A percentile compares a stretch with the other conserved stretches of the same genome.
Evolutionary conservation across 1,284 basidiomycete species (phyloP).

Genomic region (Somion occarium): DNA sequence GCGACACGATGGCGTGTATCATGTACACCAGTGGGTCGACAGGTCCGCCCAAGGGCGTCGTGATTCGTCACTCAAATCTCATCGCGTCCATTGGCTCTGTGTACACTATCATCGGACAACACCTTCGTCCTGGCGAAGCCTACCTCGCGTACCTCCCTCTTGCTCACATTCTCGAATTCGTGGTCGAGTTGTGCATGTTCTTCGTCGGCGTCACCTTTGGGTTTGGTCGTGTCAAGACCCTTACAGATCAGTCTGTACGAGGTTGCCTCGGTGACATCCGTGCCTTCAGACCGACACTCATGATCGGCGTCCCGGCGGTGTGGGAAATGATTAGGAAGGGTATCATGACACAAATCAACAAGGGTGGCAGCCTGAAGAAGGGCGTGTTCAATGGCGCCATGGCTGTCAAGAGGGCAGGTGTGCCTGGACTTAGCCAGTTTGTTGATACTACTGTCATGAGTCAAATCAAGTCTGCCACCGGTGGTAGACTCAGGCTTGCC

Average conservation of each 20-base stretch:
- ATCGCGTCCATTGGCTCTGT: constrained; percentile 83
- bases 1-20: constrained; percentile 79
- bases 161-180: constrained; percentile 88
- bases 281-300: constrained; percentile 78
- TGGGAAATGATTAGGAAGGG: constrained; percentile 94
- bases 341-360: constrained; percentile 76
- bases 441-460: constrained; percentile 78
- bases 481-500: constrained; percentile 77
- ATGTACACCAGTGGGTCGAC: constrained; percentile 98
- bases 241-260: constrained; percentile 87
- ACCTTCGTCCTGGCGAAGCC: constrained; percentile 63
- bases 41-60: constrained; percentile 91
- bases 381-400: constrained; percentile 71
- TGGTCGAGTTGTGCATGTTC: constrained; percentile 68
- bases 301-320: constrained; percentile 90
- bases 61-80: constrained; percentile 86
- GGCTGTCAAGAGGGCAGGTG: constrained; percentile 58
- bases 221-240: constrained; percentile 93
- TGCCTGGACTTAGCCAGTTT: constrained; percentile 64
- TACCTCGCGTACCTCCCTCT: constrained; percentile 92
- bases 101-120: constrained; percentile 71
- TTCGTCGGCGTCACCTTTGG: constrained; percentile 76
- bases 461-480: constrained; percentile 78
- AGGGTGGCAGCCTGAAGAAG: constrained; percentile 66
- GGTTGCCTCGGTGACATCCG: constrained; percentile 89